A percentile compares a stretch with the other conserved stretches of the same genome.
These are phyloP conservation scores for Lunasporangiospora selenospora DNA, from an alignment of 192 early-diverging fungal genomes.

Conservation along the genomic window DNA sequence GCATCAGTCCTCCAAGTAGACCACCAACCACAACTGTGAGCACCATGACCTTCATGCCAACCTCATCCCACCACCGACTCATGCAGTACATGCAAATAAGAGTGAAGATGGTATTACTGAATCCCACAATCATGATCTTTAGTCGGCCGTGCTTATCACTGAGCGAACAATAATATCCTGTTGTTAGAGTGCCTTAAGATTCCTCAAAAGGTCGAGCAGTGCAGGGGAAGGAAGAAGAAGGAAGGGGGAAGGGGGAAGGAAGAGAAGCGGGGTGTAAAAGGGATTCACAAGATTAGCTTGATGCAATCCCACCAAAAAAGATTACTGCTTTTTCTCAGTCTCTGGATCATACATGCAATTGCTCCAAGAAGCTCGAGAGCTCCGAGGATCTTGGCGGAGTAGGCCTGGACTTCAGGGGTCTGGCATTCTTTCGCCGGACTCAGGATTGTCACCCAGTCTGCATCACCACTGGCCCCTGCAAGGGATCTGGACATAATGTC, in stretches of 20 bases:
- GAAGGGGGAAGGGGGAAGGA: background rate
- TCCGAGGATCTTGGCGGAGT: slow-evolving; percentile 16
- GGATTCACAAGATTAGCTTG: no score
- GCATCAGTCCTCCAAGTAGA: slow-evolving; percentile 13
- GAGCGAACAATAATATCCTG: slow-evolving; percentile 35
- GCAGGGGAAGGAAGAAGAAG: background rate
- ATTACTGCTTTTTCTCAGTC: no score
- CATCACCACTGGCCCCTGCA: background rate
- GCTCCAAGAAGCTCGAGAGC: slow-evolving; percentile 16
- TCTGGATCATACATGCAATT: slow-evolving; percentile 29
- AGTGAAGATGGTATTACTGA: background rate
- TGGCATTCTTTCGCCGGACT: slow-evolving; percentile 5
- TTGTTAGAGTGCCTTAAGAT: slow-evolving; percentile 11
- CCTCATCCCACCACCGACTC: slow-evolving; percentile 33
- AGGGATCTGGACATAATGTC: no score
- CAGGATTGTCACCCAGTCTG: background rate
- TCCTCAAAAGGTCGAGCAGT: no score
- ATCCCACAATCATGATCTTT: slow-evolving; percentile 13
- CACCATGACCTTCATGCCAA: slow-evolving; percentile 21
- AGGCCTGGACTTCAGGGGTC: slow-evolving; percentile 28
- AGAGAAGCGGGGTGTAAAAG: no score
- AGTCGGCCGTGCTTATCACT: slow-evolving; percentile 35
- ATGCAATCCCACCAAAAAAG: no score
- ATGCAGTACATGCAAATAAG: slow-evolving; percentile 5
- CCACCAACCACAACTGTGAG: background rate